Percentiles rank a stretch among this genome's conserved stretches.
Conservation (phyloP, 768 basidiomycete species). For the Gautieria morchelliformis region DNA sequence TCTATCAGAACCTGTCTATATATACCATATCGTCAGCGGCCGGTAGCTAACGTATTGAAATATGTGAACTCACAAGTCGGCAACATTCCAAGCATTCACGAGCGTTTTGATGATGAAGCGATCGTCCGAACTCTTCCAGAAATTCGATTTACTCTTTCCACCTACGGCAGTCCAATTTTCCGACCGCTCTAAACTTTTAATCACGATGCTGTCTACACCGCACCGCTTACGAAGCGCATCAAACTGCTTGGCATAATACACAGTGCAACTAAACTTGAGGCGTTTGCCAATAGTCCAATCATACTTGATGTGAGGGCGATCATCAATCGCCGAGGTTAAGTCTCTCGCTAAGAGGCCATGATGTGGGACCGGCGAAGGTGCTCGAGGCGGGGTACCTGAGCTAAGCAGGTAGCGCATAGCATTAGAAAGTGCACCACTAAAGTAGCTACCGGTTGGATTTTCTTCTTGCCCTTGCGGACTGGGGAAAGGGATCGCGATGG, state of each 20-base stretch:
- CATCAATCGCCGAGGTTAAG: conserved; percentile 37
- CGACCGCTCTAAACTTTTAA: conserved; percentile 51
- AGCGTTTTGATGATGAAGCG: conserved; percentile 78
- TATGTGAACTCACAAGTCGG: conserved; percentile 47
- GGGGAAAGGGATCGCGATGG: not conserved
- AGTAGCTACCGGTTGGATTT: not conserved
- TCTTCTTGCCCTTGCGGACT: not conserved
- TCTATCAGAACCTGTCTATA: conserved; percentile 71
- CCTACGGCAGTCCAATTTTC: conserved; percentile 67
- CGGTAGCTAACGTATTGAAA: conserved; percentile 1
- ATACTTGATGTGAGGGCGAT: conserved; percentile 75
- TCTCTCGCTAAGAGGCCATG: conserved; percentile 37
- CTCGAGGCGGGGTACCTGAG: conserved; percentile 19
- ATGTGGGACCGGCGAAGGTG: conserved; percentile 30
- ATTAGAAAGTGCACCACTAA: conserved; percentile 43
- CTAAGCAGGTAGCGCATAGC: conserved; percentile 54
- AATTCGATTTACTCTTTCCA: conserved; percentile 73
- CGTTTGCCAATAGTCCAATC: conserved; percentile 70
- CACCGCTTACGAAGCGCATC: conserved; percentile 56
- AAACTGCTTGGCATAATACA: conserved; percentile 78
- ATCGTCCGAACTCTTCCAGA: conserved; percentile 75
- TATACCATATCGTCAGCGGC: conserved; percentile 17
- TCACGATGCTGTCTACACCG: conserved; percentile 50
- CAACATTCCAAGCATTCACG: conserved; percentile 81
- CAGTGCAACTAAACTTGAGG: conserved; percentile 70